Percentiles rank a stretch among this genome's conserved stretches.
These are phyloP conservation scores for Babesia sp. DNA, from an alignment of 169 alveolate genomes.

Conservation along the genomic window DNA sequence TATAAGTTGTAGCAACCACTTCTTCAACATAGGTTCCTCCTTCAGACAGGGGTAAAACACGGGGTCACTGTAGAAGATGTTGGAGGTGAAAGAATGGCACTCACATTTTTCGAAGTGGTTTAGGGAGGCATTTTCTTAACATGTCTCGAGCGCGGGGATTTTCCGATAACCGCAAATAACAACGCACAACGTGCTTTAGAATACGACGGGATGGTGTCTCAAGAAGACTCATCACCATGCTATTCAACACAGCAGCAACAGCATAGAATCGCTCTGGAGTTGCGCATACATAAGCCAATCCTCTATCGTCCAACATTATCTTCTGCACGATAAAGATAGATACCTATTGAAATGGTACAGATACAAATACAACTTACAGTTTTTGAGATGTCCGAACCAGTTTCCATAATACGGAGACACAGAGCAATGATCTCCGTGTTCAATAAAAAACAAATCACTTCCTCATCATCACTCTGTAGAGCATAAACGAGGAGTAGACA, in stretches of 20 bases:
- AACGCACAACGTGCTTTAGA: slow-evolving; percentile 93
- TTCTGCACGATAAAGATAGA: slow-evolving; percentile 98
- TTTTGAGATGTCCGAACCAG: slow-evolving; percentile 96
- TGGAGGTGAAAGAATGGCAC: neutral
- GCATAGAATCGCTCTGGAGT: slow-evolving; percentile 98
- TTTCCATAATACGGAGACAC: slow-evolving; percentile 98
- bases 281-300: slow-evolving; percentile 93
- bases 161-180: slow-evolving; percentile 96
- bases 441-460: slow-evolving; percentile 93
- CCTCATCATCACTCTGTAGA: slow-evolving; percentile 89
- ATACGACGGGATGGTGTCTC: slow-evolving; percentile 92
- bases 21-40: slow-evolving; percentile 79
- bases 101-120: slow-evolving; percentile 69
- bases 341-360: slow-evolving; percentile 57
- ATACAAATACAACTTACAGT: slow-evolving; percentile 73
- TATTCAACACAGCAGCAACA: slow-evolving; percentile 91
- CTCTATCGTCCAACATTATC: slow-evolving; percentile 94
- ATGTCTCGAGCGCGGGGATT: slow-evolving; percentile 91
- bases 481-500: neutral
- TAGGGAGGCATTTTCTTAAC: slow-evolving; percentile 82
- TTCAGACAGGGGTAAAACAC: slow-evolving; percentile 77
- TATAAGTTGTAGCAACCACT: slow-evolving; percentile 75
- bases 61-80: slow-evolving; percentile 63
- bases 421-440: slow-evolving; percentile 96
- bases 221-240: slow-evolving; percentile 87